Evolutionary conservation across 306 rosid genomes (phyloP).

Genomic region (Inga oerstediana): DNA sequence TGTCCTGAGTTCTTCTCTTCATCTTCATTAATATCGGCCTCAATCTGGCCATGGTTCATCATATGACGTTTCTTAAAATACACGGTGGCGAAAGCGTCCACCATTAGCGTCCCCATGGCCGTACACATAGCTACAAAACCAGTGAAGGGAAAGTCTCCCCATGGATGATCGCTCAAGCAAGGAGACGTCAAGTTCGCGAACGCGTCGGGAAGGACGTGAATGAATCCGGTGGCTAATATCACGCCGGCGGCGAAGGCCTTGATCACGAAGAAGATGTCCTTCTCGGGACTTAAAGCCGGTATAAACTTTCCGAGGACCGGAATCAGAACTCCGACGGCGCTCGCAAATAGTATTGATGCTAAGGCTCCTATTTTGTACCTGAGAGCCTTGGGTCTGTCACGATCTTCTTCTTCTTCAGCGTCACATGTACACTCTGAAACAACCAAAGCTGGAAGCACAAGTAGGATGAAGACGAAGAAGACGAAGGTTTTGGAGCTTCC

Average conservation of each 20-base stretch:
- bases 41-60: neutral
- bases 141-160: conserved; percentile 73
- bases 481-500: neutral
- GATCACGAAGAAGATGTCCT: conserved; percentile 53
- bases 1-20: conserved; percentile 39
- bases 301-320: conserved; percentile 64
- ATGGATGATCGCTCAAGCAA: conserved; percentile 49
- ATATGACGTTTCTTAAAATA: conserved; percentile 44
- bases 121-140: conserved; percentile 89
- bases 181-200: conserved; percentile 52
- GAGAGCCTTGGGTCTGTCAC: conserved; percentile 37
- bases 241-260: conserved; percentile 88
- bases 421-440: conserved; percentile 38
- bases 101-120: conserved; percentile 72
- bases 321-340: conserved; percentile 63
- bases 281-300: conserved; percentile 63
- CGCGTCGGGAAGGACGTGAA: conserved; percentile 80
- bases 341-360: conserved; percentile 50
- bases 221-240: conserved; percentile 73
- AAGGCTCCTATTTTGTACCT: conserved; percentile 58
- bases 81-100: conserved; percentile 73
- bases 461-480: neutral
- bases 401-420: neutral
- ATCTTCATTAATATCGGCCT: neutral
- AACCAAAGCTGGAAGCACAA: conserved; percentile 22